Base-by-base conservation (phyloP, 2,329 filamentous ascomycete species). In the Ophiostoma angusticollis region DNA sequence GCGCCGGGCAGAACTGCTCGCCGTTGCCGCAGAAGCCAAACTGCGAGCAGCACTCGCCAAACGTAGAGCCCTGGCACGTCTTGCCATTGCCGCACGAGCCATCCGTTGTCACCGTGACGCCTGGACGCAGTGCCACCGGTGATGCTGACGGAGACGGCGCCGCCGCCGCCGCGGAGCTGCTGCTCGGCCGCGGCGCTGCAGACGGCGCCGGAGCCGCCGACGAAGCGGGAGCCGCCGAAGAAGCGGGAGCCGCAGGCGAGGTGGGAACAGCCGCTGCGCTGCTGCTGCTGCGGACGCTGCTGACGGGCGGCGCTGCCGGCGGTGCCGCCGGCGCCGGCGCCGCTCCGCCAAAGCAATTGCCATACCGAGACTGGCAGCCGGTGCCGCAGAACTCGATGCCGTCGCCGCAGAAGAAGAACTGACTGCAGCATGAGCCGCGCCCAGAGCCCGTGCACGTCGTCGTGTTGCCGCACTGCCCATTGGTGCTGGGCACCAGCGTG, bases 21-120 rank as follows among this genome's bases (percentile, higher is more conserved):
- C 51, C 49, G 55, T 56, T 4, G 70, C 65, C 30, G 1, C 65
- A 49, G 3, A 73, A 46, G 1, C 64, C 71, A 13, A 54, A 55
- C 16, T 44, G 47, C 0, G 63, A 55, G 29, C 63, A 56, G 72
- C 73, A 77, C 45, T 47, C 56, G 0, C 73, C 72, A 5, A 78
- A 39, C 2, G 35, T 39, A n/a, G 42, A 41, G 13, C 42, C 42
- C 9, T 60, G 25, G 62, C 54, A 44, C 16, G 42, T 39, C 42
- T 36, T 39, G 21, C 42, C 42, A n/a, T 21, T 27, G 18, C 42
- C 39, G 25, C 42, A 44, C 21, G 39, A 33, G 16, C 42, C 42
- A 21, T 44, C 42, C 13, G 39, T 39, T n/a, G 35, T 41, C 23
- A 32, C 28, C 4, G 16, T n/a, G 9, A 33, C 32, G 16, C 42